These are phyloP conservation scores for Solanum habrochaites DNA, from an alignment of 257 asterid genomes.

Conservation along the genomic window DNA sequence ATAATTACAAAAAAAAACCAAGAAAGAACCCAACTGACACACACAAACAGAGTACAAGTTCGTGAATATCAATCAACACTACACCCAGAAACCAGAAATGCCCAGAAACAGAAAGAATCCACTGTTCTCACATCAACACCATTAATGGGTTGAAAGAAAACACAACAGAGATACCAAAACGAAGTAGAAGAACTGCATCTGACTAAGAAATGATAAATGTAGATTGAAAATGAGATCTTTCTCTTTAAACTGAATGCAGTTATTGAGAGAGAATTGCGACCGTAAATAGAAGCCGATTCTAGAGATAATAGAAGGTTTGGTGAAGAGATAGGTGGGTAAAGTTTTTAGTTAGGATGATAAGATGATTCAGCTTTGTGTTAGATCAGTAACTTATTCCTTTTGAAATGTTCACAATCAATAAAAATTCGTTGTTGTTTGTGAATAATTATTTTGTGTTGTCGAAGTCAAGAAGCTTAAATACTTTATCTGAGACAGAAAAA, in stretches of 20 bases:
- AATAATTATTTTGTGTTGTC: no score
- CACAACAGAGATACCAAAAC: not conserved
- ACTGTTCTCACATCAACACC: not conserved
- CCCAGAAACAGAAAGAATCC: not conserved
- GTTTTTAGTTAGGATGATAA: not conserved
- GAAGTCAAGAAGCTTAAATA: no score
- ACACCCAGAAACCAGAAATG: not conserved
- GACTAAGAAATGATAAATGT: not conserved
- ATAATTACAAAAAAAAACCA: not conserved
- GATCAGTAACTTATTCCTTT: not conserved
- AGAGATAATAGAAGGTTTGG: no score
- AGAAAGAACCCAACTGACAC: not conserved
- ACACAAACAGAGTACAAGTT: not conserved
- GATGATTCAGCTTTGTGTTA: no score
- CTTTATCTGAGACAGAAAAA: no score
- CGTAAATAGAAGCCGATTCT: not conserved
- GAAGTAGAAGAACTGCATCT: not conserved
- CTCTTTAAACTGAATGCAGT: not conserved
- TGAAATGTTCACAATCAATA: no score
- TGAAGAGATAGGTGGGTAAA: not conserved
- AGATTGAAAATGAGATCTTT: not conserved
- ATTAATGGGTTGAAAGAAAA: not conserved
- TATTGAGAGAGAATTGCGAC: not conserved
- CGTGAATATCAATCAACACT: not conserved
- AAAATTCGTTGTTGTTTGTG: no score